These are phyloP conservation scores for Arthrobotrys pseudoclavata DNA, from an alignment of 2,329 filamentous ascomycete species.

Conservation along the genomic window DNA sequence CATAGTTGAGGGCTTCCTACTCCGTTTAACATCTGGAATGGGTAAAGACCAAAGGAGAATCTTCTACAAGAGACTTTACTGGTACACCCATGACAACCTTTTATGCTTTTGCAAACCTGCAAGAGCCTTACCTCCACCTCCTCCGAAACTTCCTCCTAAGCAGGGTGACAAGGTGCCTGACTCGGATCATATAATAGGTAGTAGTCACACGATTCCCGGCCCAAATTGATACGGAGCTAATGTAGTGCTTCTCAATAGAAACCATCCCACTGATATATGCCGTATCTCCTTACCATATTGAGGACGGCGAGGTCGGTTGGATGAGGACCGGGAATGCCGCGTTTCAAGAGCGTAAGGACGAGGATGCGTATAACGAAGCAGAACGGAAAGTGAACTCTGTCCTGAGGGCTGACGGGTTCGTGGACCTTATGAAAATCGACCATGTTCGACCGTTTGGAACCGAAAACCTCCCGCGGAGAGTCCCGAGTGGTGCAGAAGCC, in stretches of 20 bases:
- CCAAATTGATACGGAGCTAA: slow-evolving; percentile 7
- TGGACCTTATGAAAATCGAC: slow-evolving; percentile 73
- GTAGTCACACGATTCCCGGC: slow-evolving; percentile 51
- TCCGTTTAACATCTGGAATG: slow-evolving; percentile 75
- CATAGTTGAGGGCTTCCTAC: slow-evolving; percentile 74
- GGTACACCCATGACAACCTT: slow-evolving; percentile 75
- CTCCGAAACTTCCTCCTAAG: slow-evolving; percentile 70
- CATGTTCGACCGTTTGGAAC: slow-evolving; percentile 71
- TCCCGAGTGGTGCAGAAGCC: slow-evolving; percentile 51
- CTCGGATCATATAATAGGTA: slow-evolving; percentile 71
- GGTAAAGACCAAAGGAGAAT: slow-evolving; percentile 74
- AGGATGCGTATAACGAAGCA: slow-evolving; percentile 73
- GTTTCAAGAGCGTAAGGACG: slow-evolving; percentile 70
- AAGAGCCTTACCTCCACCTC: slow-evolving; percentile 73
- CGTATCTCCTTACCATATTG: slow-evolving; percentile 73
- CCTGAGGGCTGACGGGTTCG: slow-evolving; percentile 74
- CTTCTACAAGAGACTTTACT: slow-evolving; percentile 75
- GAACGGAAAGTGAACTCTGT: slow-evolving; percentile 73
- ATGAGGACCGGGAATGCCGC: slow-evolving; percentile 68
- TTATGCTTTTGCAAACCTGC: slow-evolving; percentile 75
- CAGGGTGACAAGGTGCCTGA: slow-evolving; percentile 70
- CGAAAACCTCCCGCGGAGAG: slow-evolving; percentile 38
- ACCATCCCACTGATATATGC: slow-evolving; percentile 72
- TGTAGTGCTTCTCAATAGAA: slow-evolving; percentile 19
- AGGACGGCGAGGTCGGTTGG: slow-evolving; percentile 72